Evolutionary conservation across 2,329 filamentous ascomycete species (phyloP).

Genomic region (Pseudogymnoascus sp.): DNA sequence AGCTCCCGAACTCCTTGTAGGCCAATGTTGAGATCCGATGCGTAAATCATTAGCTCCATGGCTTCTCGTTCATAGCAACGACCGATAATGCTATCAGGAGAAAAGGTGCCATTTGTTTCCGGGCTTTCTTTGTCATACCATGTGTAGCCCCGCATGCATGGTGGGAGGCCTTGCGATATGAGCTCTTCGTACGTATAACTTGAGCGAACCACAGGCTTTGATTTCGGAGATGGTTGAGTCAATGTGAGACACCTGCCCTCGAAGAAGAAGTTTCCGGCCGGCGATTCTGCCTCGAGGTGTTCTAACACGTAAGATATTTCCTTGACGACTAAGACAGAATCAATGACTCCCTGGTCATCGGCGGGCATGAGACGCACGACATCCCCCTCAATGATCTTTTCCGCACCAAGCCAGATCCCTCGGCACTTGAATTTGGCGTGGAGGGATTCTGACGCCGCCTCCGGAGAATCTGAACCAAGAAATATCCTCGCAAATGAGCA

Average conservation of each 20-base stretch:
- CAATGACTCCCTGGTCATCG: neutral
- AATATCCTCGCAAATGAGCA: neutral
- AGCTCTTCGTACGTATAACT: neutral
- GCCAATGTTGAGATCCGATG: slow-evolving; percentile 3
- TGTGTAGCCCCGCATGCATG: neutral
- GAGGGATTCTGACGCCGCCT: neutral
- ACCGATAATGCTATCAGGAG: neutral
- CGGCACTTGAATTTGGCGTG: slow-evolving; percentile 1
- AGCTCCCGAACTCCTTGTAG: neutral
- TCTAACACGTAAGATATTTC: slow-evolving; percentile 2
- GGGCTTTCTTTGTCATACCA: slow-evolving; percentile 5
- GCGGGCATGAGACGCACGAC: neutral
- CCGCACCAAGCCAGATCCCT: neutral
- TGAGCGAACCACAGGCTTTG: neutral
- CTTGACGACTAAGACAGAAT: neutral
- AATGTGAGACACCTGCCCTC: slow-evolving; percentile 1
- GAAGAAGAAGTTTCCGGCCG: neutral
- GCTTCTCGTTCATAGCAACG: slow-evolving; percentile 1
- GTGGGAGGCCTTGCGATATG: neutral
- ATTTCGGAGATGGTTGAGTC: neutral
- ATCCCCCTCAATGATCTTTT: slow-evolving; percentile 8
- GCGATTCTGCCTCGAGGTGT: neutral
- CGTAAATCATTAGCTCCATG: neutral
- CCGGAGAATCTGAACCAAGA: neutral
- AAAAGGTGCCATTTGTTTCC: neutral